Percentiles rank a stretch among this genome's conserved stretches.
These are phyloP conservation scores for Aspergillus steynii DNA, from an alignment of 495 filamentous ascomycete genomes.

Conservation along the genomic window DNA sequence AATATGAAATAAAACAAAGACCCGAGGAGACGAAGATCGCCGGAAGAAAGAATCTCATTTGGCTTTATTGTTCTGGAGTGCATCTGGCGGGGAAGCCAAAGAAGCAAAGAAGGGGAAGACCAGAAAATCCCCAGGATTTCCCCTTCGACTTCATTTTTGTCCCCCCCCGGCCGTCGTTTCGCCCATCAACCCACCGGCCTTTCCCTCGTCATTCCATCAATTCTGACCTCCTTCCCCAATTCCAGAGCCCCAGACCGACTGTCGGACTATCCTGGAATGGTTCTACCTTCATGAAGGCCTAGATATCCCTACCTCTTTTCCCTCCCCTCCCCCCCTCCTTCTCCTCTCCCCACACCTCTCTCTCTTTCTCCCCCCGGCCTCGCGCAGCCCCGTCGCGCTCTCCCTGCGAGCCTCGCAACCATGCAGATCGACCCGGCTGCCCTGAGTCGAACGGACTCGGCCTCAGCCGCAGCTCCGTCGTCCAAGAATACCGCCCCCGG, in stretches of 20 bases:
- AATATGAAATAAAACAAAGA: no score
- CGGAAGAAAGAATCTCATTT: no score
- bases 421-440: slow-evolving; percentile 90
- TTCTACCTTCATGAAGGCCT: slow-evolving; percentile 45
- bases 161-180: slow-evolving; percentile 26
- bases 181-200: slow-evolving; percentile 25
- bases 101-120: slow-evolving; percentile 19
- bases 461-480: slow-evolving; percentile 57
- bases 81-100: background rate
- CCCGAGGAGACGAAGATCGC: no score
- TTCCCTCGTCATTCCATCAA: slow-evolving; percentile 33
- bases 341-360: background rate
- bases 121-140: slow-evolving; percentile 20
- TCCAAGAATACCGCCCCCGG: slow-evolving; percentile 62
- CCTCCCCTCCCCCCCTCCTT: no score
- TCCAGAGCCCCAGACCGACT: slow-evolving; percentile 10
- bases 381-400: slow-evolving; percentile 46
- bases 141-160: slow-evolving; percentile 22
- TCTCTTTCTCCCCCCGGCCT: slow-evolving; percentile 29
- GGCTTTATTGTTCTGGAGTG: background rate
- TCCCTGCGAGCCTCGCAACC: slow-evolving; percentile 38
- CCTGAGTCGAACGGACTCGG: slow-evolving; percentile 68
- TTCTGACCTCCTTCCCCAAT: slow-evolving; percentile 15
- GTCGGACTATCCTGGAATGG: slow-evolving; percentile 16
- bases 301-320: slow-evolving; percentile 17